These are phyloP conservation scores for Wakefieldia striispora DNA, from an alignment of 768 basidiomycete genomes.

Conservation along the genomic window DNA sequence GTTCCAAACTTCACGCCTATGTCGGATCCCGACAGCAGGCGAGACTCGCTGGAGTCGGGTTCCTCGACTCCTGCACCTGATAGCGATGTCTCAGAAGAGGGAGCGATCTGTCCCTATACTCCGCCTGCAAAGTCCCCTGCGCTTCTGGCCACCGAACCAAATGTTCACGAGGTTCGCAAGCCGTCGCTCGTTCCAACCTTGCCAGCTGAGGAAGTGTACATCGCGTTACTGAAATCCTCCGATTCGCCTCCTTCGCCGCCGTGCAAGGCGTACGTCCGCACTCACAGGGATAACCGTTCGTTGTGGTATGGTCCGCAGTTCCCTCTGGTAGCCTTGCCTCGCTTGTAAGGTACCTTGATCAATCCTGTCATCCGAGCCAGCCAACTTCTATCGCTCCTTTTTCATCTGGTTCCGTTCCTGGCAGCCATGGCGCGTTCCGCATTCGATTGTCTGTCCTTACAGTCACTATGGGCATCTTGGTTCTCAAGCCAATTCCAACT, in stretches of 20 bases:
- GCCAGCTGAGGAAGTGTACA: not conserved
- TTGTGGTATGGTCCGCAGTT: not conserved
- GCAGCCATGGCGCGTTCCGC: not conserved
- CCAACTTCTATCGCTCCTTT: too few species aligned
- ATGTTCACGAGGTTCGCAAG: not conserved
- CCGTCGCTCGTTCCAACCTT: not conserved
- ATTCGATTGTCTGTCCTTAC: not conserved
- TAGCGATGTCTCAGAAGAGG: constrained; percentile 3
- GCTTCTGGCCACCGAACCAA: not conserved
- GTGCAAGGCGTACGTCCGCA: constrained; percentile 1
- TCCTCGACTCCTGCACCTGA: not conserved
- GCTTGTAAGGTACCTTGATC: not conserved
- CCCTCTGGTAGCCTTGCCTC: constrained; percentile 1
- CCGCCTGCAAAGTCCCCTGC: not conserved
- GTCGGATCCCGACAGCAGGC: not conserved
- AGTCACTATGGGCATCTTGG: not conserved
- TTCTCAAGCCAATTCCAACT: constrained; percentile 8
- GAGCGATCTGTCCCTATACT: constrained; percentile 4
- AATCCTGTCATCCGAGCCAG: too few species aligned
- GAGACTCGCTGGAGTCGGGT: not conserved
- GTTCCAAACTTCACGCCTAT: not conserved
- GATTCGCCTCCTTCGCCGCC: constrained; percentile 6
- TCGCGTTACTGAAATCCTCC: not conserved
- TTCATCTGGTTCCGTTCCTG: not conserved
- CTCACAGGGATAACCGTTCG: constrained; percentile 3